Evolutionary conservation across 73 alveolate species (phyloP).

Genomic region (Symbiodinium natans): DNA sequence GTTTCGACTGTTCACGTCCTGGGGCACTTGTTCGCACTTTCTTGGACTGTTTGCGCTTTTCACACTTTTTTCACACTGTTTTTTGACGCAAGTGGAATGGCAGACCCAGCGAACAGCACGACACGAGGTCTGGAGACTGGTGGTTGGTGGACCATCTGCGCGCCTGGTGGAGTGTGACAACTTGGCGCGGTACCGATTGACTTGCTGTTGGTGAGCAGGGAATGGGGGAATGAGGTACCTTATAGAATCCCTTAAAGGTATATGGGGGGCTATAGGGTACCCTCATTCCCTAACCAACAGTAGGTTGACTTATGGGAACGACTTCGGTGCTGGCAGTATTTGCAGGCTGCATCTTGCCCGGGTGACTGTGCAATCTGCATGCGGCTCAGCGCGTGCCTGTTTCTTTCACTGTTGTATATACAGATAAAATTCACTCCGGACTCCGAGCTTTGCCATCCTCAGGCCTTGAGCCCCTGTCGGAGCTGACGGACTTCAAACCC

Average conservation of each 20-base stretch:
- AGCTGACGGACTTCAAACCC: conserved; percentile 20
- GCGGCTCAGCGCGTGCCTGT: background rate
- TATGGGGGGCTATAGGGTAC: too few species aligned
- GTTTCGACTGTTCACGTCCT: too few species aligned
- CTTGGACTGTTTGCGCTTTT: too few species aligned
- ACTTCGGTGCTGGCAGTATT: background rate
- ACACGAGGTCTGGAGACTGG: conserved; percentile 15
- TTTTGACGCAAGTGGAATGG: too few species aligned
- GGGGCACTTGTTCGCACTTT: too few species aligned
- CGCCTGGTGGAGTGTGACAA: conserved; percentile 39
- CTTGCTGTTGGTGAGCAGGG: background rate
- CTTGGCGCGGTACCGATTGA: background rate
- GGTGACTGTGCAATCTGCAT: conserved; percentile 43
- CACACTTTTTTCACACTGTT: too few species aligned
- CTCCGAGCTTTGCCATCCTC: background rate
- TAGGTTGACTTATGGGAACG: too few species aligned
- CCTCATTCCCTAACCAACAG: too few species aligned
- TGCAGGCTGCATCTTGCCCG: background rate
- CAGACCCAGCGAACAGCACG: background rate
- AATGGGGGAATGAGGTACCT: too few species aligned
- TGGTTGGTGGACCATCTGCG: conserved; percentile 42
- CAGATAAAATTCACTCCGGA: background rate
- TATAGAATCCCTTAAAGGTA: too few species aligned
- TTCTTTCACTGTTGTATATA: background rate
- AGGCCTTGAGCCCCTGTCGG: conserved; percentile 32